Percentiles rank a stretch among this genome's conserved stretches.
Conservation (phyloP, 2,329 filamentous ascomycete species). For the Xylariaceae sp. region DNA sequence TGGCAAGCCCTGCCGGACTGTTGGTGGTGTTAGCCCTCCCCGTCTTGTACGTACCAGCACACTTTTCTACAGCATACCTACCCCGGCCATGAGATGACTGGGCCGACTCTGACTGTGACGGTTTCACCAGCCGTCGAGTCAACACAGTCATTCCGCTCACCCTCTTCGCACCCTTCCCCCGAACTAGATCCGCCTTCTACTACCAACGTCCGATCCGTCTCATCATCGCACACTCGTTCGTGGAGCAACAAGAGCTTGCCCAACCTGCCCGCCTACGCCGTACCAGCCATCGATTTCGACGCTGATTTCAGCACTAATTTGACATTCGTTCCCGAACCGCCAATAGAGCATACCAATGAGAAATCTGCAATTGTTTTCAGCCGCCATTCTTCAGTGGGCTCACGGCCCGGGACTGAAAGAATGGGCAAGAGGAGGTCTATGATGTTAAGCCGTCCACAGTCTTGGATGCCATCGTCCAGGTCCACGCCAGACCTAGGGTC, state of each 20-base stretch:
- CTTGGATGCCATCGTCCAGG: conserved; percentile 58
- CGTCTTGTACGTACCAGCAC: conserved; percentile 5
- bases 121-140: conserved; percentile 48
- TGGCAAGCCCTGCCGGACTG: conserved; percentile 4
- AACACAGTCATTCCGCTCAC: conserved; percentile 41
- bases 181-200: conserved; percentile 23
- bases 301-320: conserved; percentile 55
- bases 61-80: not conserved
- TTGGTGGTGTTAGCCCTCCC: not conserved
- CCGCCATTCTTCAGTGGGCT: conserved; percentile 36
- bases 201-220: conserved; percentile 18
- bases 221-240: conserved; percentile 28
- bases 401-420: conserved; percentile 36
- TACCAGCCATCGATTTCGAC: conserved; percentile 52
- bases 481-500: conserved; percentile 46
- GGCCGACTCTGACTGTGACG: conserved; percentile 47
- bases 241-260: conserved; percentile 44
- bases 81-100: conserved; percentile 51
- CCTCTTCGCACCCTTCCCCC: conserved; percentile 41
- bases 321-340: conserved; percentile 43
- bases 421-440: conserved; percentile 52
- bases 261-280: conserved; percentile 53
- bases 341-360: conserved; percentile 37
- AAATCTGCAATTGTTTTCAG: conserved; percentile 28
- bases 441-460: conserved; percentile 55